A percentile compares a stretch with the other conserved stretches of the same genome.
Evolutionary conservation across 2,329 filamentous ascomycete genomes (phyloP).

Genomic region (Fusarium sp.): DNA sequence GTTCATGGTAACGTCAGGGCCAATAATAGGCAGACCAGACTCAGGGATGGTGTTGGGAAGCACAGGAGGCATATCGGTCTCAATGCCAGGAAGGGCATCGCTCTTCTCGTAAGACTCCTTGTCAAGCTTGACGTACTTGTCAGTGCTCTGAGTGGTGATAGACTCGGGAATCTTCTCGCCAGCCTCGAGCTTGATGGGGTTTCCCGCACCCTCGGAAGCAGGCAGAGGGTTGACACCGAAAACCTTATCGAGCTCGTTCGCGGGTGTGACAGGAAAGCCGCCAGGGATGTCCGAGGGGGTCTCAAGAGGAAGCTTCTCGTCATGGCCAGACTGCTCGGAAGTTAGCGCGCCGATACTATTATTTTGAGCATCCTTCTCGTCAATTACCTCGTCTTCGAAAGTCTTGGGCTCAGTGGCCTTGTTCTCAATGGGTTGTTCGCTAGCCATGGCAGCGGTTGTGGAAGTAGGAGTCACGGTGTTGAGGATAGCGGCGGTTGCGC

Average conservation of each 20-base stretch:
- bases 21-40: constrained; percentile 78
- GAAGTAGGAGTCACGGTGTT: constrained; percentile 78
- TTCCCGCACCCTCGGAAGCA: constrained; percentile 73
- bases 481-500: constrained; percentile 65
- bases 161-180: constrained; percentile 84
- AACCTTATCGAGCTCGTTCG: constrained; percentile 62
- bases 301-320: constrained; percentile 49
- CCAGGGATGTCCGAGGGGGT: constrained; percentile 58
- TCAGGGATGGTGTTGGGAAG: constrained; percentile 80
- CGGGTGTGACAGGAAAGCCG: constrained; percentile 75
- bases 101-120: constrained; percentile 88
- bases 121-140: constrained; percentile 81
- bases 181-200: constrained; percentile 82
- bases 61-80: constrained; percentile 66
- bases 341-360: constrained; percentile 23
- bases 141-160: constrained; percentile 75
- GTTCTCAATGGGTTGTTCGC: constrained; percentile 66
- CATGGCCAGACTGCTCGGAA: constrained; percentile 31
- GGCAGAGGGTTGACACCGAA: constrained; percentile 73
- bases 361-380: constrained; percentile 31
- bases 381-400: constrained; percentile 43
- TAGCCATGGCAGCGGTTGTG: constrained; percentile 77
- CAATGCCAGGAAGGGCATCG: constrained; percentile 69
- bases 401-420: constrained; percentile 33
- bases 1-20: constrained; percentile 62